Base-by-base conservation (phyloP, 2,329 filamentous ascomycete species). In the Trichoderma afroharzianum region DNA sequence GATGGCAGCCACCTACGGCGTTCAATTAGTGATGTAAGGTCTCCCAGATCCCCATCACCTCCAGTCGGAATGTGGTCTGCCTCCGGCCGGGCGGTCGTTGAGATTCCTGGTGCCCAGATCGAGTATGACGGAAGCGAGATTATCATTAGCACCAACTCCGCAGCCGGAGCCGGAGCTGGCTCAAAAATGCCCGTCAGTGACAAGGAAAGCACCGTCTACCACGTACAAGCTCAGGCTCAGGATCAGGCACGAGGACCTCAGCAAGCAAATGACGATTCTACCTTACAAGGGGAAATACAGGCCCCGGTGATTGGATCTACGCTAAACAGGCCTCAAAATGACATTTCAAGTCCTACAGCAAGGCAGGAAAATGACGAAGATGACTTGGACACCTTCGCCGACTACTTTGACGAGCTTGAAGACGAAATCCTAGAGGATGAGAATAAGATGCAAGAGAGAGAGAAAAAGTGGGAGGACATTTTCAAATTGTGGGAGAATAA, bases 1-100 rank as follows among this genome's bases (percentile, higher is more conserved):
- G 82, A 84, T 21, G 68, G 81, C 15, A 74, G 74, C 39, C 85
- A 86, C 12, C 74, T 80, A 8, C 78, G 79, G 9, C 78, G 80
- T 32, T 81, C 82, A 1, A 79, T 81, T 62, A 86, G 83, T 74
- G 81, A 82, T 68, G 83, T 84, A 11, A 84, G 83, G 75, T 82
- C 83, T 11, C 84, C 86, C 0, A 80, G 85, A 26, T 26, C 26
- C 26, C 26, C 26, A 14, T 88, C 87, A 12, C 85, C 86, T 2
- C 81, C 83, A 26, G 81, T 80, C 18, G 74, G 79, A 7, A 76
- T 81, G 76, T 73, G 76, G 71, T 50, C 82, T 75, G 59, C 79
- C 6, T 78, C 80, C 32, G 32, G 32, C 32, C 32, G 12, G 32
- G 32, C 32, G 32, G 12, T 36, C 33, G 33, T 36, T 1, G 15